phyloP scores from a whole-genome alignment of 1,139 yeast species.

The Debaryomycetaceae sp. region DNA sequence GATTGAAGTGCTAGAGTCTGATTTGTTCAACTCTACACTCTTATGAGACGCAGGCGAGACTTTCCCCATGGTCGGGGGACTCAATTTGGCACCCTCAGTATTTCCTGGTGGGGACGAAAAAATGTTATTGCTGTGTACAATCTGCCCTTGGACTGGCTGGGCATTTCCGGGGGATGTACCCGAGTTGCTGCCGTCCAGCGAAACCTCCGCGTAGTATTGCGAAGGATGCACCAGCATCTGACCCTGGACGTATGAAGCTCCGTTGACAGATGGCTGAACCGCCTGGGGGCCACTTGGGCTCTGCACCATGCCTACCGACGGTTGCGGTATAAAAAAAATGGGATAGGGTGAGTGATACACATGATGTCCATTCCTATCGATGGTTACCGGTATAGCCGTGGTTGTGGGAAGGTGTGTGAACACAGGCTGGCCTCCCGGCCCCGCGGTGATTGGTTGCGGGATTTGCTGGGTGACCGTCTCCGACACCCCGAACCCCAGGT shows the following conservation, averaged over 20 bases:
- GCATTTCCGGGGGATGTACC: slow-evolving; percentile 21
- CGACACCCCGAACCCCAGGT: neutral
- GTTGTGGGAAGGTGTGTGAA: slow-evolving; percentile 7
- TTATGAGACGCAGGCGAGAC: neutral
- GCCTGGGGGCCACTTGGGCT: neutral
- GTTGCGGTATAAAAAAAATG: slow-evolving; percentile 32
- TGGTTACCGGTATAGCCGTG: slow-evolving; percentile 26
- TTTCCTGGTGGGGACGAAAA: slow-evolving; percentile 5
- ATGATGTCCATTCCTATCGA: slow-evolving; percentile 34
- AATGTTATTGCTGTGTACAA: neutral
- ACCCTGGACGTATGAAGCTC: neutral
- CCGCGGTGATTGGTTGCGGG: neutral
- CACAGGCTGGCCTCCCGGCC: slow-evolving; percentile 1
- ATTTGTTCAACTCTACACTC: neutral
- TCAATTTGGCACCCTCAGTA: neutral
- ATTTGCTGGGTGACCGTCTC: neutral
- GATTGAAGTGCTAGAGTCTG: slow-evolving; percentile 1
- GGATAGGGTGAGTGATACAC: slow-evolving; percentile 35
- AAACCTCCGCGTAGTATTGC: neutral
- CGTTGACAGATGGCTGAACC: neutral
- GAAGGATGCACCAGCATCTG: neutral
- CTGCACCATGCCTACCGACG: slow-evolving; percentile 2
- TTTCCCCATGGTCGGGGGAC: neutral
- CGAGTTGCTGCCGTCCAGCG: slow-evolving; percentile 5
- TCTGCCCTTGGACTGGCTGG: slow-evolving; percentile 5